phyloP scores from a whole-genome alignment of 2,329 filamentous ascomycete genomes.

The Colletotrichum liaoningense region DNA sequence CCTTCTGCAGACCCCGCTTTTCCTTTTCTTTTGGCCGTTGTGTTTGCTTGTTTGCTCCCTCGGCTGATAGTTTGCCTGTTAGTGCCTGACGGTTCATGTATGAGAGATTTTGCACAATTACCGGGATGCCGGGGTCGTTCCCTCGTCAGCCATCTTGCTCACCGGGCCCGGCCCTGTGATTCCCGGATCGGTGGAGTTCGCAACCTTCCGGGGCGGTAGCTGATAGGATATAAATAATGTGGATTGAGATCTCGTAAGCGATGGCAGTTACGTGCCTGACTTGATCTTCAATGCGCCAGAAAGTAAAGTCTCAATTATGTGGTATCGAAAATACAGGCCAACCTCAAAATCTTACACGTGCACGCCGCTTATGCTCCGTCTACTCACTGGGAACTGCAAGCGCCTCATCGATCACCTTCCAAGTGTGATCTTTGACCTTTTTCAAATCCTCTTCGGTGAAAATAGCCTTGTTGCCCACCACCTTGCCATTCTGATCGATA shows the following conservation, averaged over 20 bases:
- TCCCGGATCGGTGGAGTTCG: not conserved
- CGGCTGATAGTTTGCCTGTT: not conserved
- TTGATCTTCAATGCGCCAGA: no score
- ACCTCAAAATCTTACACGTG: not conserved
- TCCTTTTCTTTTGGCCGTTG: not conserved
- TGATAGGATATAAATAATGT: no score
- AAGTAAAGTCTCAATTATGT: not conserved
- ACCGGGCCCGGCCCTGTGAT: not conserved
- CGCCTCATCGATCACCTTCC: conserved; percentile 41
- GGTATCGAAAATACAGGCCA: not conserved
- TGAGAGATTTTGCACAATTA: not conserved
- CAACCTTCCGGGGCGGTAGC: not conserved
- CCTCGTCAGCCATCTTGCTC: not conserved
- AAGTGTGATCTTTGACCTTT: conserved; percentile 46
- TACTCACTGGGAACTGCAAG: not conserved
- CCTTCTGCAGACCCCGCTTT: not conserved
- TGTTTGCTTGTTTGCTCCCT: not conserved
- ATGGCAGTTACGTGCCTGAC: no score
- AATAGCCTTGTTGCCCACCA: conserved; percentile 40
- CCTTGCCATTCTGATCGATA: conserved; percentile 44
- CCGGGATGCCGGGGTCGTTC: not conserved
- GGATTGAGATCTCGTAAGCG: no score
- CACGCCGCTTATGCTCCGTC: not conserved
- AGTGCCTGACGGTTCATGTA: conserved; percentile 17
- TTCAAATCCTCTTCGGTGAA: conserved; percentile 44